A percentile compares a stretch with the other conserved stretches of the same genome.
These are phyloP conservation scores for Diophrys appendiculata DNA, from an alignment of 73 alveolate genomes.

Conservation along the genomic window DNA sequence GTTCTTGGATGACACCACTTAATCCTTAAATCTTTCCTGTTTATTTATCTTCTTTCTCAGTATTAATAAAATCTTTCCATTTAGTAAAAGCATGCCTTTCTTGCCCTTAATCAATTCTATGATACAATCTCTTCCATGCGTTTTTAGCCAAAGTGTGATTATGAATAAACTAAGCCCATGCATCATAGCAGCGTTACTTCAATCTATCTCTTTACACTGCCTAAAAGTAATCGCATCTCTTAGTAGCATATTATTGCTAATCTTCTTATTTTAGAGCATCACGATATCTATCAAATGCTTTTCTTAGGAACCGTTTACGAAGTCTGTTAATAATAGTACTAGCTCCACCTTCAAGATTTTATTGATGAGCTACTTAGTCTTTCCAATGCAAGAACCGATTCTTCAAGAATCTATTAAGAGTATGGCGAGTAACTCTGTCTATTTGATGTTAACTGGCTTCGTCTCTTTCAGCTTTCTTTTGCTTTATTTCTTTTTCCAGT, in stretches of 20 bases:
- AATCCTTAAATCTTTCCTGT: not conserved
- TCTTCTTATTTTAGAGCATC: not conserved
- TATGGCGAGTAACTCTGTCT: not conserved
- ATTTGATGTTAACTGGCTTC: not conserved
- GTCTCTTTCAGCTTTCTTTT: not conserved
- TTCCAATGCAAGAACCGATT: constrained; percentile 7
- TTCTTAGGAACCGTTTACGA: not conserved
- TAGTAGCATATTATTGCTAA: not conserved
- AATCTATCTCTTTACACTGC: not conserved
- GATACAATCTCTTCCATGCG: not conserved
- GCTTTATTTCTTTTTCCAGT: not conserved
- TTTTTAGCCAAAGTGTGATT: not conserved
- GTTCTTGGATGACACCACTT: not conserved
- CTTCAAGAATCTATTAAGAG: not conserved
- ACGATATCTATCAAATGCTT: not conserved
- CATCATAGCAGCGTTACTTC: not conserved
- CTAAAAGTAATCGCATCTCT: not conserved
- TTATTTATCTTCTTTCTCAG: not conserved
- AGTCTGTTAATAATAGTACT: not conserved
- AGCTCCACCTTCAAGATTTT: not conserved
- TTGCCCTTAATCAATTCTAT: not conserved
- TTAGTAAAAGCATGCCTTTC: not conserved
- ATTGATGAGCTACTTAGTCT: not conserved
- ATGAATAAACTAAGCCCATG: not conserved
- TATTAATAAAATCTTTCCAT: not conserved